A percentile compares a stretch with the other conserved stretches of the same genome.
These are phyloP conservation scores for Macadamia integrifolia DNA, from an alignment of 164 flowering plant species.

Conservation along the genomic window DNA sequence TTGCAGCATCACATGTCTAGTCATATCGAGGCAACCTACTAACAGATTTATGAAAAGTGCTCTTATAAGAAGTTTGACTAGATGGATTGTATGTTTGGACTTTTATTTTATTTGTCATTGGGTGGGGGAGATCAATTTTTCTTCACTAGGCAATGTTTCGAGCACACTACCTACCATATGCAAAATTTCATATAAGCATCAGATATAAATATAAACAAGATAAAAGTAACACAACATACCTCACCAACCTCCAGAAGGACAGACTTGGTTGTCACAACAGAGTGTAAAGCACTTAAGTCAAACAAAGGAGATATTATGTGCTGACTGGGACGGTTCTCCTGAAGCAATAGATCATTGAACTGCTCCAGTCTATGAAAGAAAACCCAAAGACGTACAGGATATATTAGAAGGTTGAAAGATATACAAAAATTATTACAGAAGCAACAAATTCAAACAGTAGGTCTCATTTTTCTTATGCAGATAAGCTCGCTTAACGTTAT, in stretches of 20 bases:
- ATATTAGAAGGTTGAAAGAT: neutral
- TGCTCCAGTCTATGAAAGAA: conserved; percentile 79
- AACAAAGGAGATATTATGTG: conserved; percentile 45
- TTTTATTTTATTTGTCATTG: no score
- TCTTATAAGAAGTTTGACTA: no score
- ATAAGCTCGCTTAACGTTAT: neutral
- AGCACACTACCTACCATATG: neutral
- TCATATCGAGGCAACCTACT: no score
- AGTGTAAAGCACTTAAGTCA: conserved; percentile 37
- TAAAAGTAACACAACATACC: conserved; percentile 27
- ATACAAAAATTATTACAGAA: neutral
- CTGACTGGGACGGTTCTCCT: conserved; percentile 48
- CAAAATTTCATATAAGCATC: neutral
- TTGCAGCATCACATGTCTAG: no score
- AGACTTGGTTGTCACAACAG: conserved; percentile 28
- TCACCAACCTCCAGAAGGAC: conserved; percentile 36
- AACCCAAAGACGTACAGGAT: neutral
- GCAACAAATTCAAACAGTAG: neutral
- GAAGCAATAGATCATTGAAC: conserved; percentile 84
- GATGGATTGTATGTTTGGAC: no score
- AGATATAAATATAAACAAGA: neutral
- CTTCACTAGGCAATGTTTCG: neutral
- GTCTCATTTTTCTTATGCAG: neutral
- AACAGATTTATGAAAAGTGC: no score
- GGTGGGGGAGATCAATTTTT: no score